These are phyloP conservation scores for Penicillium nordicum DNA, from an alignment of 2,329 filamentous ascomycete species.

Conservation along the genomic window DNA sequence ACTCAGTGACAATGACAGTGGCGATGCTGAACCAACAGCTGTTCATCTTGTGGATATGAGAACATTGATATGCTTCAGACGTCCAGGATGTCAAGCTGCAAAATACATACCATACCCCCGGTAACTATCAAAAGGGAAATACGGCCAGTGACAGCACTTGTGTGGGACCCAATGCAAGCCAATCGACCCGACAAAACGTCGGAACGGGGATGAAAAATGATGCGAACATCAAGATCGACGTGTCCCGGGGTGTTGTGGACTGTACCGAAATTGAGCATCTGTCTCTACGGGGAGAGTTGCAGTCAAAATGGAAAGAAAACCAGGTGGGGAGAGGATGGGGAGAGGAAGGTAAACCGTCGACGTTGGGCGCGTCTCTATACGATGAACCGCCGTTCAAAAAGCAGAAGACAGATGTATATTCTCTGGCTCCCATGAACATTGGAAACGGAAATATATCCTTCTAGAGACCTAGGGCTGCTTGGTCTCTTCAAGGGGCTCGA, in stretches of 20 bases:
- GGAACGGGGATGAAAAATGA: background rate
- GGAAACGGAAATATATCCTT: background rate
- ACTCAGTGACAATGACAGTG: background rate
- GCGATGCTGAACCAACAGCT: background rate
- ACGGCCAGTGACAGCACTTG: background rate
- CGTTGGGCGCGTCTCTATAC: background rate
- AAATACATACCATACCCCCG: background rate
- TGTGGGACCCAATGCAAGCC: background rate
- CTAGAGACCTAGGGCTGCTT: background rate
- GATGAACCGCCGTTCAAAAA: background rate
- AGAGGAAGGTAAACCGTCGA: background rate
- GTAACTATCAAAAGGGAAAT: background rate
- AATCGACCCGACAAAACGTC: background rate
- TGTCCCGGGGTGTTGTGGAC: background rate
- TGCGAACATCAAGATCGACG: background rate
- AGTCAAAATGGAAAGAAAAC: background rate
- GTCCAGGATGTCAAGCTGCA: background rate
- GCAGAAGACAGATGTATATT: background rate
- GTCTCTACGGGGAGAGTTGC: background rate
- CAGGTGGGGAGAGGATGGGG: too few relatives aligned
- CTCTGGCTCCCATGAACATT: background rate
- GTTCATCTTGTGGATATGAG: background rate
- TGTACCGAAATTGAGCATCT: background rate
- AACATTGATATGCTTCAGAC: background rate
- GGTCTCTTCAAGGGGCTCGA: background rate